Evolutionary conservation across 805 yeast genomes (phyloP).

Genomic region (Metschnikowia similis): DNA sequence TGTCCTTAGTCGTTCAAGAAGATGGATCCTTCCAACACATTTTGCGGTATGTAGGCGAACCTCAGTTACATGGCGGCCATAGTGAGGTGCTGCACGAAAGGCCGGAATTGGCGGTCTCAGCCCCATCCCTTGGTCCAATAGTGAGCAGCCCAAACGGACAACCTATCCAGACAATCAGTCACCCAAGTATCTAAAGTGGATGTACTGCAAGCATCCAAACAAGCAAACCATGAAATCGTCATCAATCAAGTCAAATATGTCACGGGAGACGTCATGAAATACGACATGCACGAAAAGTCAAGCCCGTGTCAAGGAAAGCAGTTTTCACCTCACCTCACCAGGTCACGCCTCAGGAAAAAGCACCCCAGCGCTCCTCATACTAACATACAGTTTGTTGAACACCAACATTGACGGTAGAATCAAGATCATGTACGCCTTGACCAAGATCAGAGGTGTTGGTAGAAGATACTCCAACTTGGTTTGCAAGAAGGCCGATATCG

Average conservation of each 20-base stretch:
- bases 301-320: no score
- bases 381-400: slow-evolving; percentile 81
- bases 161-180: no score
- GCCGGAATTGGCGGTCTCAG: no score
- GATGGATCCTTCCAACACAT: slow-evolving; percentile 99
- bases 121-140: background rate
- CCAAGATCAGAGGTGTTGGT: slow-evolving; percentile 99
- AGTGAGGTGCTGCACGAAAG: no score
- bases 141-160: no score
- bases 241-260: no score
- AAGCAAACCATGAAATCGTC: no score
- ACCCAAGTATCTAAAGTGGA: no score
- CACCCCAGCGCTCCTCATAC: slow-evolving; percentile 1
- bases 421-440: slow-evolving; percentile 99
- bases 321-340: no score
- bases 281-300: no score
- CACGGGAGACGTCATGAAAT: no score
- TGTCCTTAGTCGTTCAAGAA: slow-evolving; percentile 98
- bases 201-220: no score
- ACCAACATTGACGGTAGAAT: slow-evolving; percentile 99
- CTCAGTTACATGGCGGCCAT: background rate
- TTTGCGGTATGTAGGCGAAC: slow-evolving; percentile 77
- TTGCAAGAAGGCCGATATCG: slow-evolving; percentile 99
- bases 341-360: background rate
- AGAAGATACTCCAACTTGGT: slow-evolving; percentile 99